These are phyloP conservation scores for Hyaloperonospora brassicae DNA, from an alignment of 352 stramenopile genomes.

Conservation along the genomic window DNA sequence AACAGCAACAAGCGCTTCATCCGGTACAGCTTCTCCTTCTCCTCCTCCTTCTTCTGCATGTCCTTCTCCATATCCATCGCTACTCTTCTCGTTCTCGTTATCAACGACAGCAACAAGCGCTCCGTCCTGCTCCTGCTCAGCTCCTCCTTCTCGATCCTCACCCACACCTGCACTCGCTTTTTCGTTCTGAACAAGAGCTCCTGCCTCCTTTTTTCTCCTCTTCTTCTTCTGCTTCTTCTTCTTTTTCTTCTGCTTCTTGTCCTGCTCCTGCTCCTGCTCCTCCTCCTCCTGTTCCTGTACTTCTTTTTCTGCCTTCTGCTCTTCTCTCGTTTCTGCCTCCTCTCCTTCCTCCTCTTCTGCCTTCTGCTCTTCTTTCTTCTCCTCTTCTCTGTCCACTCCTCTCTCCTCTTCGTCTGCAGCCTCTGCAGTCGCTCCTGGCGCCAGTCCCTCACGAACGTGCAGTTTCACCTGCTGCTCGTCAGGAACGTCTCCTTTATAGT, in stretches of 20 bases:
- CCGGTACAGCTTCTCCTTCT: constrained; percentile 5
- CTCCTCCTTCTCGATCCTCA: too few relatives aligned
- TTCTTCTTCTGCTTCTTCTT: constrained; percentile 3
- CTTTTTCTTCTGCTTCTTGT: constrained; percentile 1
- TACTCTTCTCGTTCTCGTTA: background rate
- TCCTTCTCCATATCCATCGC: background rate
- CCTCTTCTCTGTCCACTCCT: background rate
- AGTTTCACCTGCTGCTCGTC: background rate
- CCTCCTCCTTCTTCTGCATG: constrained; percentile 1
- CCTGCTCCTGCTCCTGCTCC: constrained; percentile 6
- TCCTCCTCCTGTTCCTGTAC: too few relatives aligned
- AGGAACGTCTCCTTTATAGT: background rate
- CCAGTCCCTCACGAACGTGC: too few relatives aligned
- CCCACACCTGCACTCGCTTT: too few relatives aligned
- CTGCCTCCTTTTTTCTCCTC: background rate
- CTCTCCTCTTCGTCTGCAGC: too few relatives aligned
- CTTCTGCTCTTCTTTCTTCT: constrained; percentile 1
- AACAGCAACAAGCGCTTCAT: background rate
- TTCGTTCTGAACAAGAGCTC: too few relatives aligned
- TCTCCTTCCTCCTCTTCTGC: background rate
- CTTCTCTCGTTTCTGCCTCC: too few relatives aligned
- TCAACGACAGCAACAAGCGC: too few relatives aligned
- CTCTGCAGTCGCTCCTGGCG: too few relatives aligned
- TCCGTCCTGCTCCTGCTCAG: too few relatives aligned
- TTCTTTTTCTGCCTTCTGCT: too few relatives aligned